Evolutionary conservation across 2,329 filamentous ascomycete species (phyloP).

Genomic region (Akanthomyces uredinophilus): DNA sequence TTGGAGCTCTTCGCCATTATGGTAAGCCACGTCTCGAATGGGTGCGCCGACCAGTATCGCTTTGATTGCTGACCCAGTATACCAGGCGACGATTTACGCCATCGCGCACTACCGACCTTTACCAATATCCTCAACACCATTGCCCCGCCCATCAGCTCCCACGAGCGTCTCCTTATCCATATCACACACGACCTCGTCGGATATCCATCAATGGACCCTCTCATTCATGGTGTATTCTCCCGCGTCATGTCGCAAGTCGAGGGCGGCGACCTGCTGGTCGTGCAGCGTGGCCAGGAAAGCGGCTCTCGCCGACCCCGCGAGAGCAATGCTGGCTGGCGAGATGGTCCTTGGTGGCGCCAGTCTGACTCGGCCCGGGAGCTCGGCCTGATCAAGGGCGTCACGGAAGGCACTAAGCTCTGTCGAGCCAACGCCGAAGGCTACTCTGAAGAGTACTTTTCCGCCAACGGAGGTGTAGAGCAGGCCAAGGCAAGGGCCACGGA

Average conservation of each 20-base stretch:
- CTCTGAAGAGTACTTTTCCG: constrained; percentile 75
- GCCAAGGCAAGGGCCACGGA: constrained; percentile 77
- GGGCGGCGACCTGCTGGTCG: constrained; percentile 87
- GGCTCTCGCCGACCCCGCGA: constrained; percentile 60
- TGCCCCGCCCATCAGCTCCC: constrained; percentile 91
- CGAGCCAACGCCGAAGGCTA: constrained; percentile 86
- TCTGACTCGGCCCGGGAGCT: constrained; percentile 66
- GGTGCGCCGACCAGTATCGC: neutral
- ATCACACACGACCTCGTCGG: constrained; percentile 93
- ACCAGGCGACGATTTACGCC: constrained; percentile 77
- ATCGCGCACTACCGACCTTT: constrained; percentile 87
- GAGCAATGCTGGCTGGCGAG: constrained; percentile 69
- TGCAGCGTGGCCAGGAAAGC: constrained; percentile 88
- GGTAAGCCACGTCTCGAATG: constrained; percentile 23
- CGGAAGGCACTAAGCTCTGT: constrained; percentile 86
- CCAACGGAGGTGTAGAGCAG: constrained; percentile 71
- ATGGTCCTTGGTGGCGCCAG: constrained; percentile 94
- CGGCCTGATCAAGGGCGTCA: constrained; percentile 70
- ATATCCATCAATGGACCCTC: constrained; percentile 88
- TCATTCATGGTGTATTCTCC: constrained; percentile 87
- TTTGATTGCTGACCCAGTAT: constrained; percentile 3
- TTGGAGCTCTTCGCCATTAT: constrained; percentile 60
- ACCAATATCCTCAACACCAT: constrained; percentile 92
- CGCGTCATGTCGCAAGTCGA: constrained; percentile 99
- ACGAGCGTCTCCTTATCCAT: constrained; percentile 95